phyloP scores from a whole-genome alignment of 2,329 filamentous ascomycete species.

The Penicillium sp. region DNA sequence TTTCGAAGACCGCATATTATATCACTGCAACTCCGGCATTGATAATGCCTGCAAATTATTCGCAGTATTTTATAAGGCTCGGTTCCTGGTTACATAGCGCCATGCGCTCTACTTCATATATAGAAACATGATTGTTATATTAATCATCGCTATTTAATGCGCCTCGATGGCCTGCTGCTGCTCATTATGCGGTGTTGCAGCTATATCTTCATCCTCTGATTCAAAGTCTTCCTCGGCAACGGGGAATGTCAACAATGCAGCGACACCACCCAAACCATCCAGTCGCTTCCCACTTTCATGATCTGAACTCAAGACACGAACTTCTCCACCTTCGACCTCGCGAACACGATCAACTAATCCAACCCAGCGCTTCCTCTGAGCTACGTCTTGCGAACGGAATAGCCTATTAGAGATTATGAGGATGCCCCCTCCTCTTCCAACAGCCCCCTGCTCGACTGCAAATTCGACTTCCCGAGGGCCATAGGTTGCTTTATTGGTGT shows the following conservation, averaged over 20 bases:
- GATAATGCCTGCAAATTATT: background rate
- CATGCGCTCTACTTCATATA: background rate
- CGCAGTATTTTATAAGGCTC: background rate
- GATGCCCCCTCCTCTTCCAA: constrained; percentile 79
- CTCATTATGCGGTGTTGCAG: background rate
- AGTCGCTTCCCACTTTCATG: constrained; percentile 89
- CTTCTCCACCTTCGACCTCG: constrained; percentile 75
- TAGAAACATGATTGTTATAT: background rate
- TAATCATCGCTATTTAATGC: background rate
- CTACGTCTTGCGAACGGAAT: constrained; percentile 78
- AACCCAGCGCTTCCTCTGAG: constrained; percentile 75
- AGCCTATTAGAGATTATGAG: constrained; percentile 82
- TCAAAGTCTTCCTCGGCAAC: constrained; percentile 76
- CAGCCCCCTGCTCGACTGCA: constrained; percentile 81
- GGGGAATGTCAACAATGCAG: constrained; percentile 86
- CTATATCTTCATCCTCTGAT: constrained; percentile 36
- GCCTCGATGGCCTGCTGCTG: constrained; percentile 12
- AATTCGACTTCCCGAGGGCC: constrained; percentile 75
- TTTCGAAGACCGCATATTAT: no score
- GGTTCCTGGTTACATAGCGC: background rate
- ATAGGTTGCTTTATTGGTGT: constrained; percentile 89
- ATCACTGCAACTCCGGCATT: background rate
- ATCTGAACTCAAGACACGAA: constrained; percentile 82
- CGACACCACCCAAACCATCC: constrained; percentile 79
- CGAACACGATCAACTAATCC: constrained; percentile 82